Evolutionary conservation across 1,284 basidiomycete genomes (phyloP), one percentile per base, ranked within the genome.

Genomic region (Cerrena zonata): DNA sequence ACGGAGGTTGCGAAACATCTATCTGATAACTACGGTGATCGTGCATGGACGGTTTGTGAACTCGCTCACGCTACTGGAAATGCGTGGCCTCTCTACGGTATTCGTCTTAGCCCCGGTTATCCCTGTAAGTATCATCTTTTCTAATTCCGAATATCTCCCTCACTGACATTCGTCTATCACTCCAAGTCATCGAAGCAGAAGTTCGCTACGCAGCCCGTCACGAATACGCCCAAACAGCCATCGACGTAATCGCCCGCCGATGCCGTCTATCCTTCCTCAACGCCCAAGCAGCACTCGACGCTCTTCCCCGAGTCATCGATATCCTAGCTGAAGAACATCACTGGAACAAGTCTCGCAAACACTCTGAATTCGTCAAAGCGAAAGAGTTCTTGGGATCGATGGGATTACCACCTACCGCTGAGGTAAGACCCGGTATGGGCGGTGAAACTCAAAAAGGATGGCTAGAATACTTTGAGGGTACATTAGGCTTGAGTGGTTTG

Each of bases 191-290:
- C 64, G 93, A 97, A 68, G 93, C 91, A 2, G 95, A 98, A 72
- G 86, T 94, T 10, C 85, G 86, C 52, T 97, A 97, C 68, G 94
- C 93, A 1, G 80, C 88, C 38, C 84, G 85, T 43, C 78, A 91
- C 69, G 95, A 98, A 72, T 98, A 95, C 68, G 94, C 94, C 0
- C 79, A 85, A 51, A 94, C 87, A 18, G 90, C 92, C 5, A 77
- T 88, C 56, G 95, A 99, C 71, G 91, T 98, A 62, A 82, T 98
- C 61, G 91, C 91, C 2, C 89, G 95, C 4, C 87, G 94, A 49
- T 89, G 89, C 19, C 86, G 94, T 39, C 78, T 98, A 42, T 87
- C 91, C 11, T 98, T 98, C 82, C 82, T 98, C 58, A 94, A 97
- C 69, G 87, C 86, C 1, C 87, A 89, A 61, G 89, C 89, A 0